These are phyloP conservation scores for Verbena officinalis DNA, from an alignment of 257 asterid species.

Conservation along the genomic window DNA sequence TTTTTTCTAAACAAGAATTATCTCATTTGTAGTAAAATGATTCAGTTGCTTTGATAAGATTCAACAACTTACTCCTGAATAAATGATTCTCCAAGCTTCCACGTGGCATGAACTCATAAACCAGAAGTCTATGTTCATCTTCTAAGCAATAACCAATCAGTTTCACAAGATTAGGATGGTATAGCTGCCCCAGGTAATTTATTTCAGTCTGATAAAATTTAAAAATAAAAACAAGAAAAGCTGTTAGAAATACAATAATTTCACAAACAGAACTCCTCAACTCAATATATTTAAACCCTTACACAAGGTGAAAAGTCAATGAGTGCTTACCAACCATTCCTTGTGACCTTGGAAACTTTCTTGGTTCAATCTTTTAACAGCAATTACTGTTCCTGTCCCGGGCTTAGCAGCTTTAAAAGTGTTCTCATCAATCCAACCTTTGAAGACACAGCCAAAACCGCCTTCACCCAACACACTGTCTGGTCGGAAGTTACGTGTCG, in stretches of 20 bases:
- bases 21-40: too few species aligned
- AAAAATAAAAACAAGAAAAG: not conserved
- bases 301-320: not conserved
- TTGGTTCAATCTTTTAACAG: conserved; percentile 76
- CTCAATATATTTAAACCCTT: not conserved
- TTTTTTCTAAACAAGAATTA: too few species aligned
- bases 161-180: conserved; percentile 70
- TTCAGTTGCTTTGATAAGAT: not conserved
- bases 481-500: conserved; percentile 83
- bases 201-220: conserved; percentile 56
- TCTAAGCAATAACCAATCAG: conserved; percentile 71
- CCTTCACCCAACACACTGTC: conserved; percentile 92
- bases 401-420: conserved; percentile 72
- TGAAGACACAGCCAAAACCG: conserved; percentile 82
- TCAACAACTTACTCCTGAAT: conserved; percentile 56
- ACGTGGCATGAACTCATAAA: conserved; percentile 78
- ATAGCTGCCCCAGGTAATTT: conserved; percentile 63
- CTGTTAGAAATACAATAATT: not conserved
- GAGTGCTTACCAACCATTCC: conserved; percentile 85
- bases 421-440: conserved; percentile 81
- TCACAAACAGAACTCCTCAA: not conserved
- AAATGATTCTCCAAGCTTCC: conserved; percentile 80
- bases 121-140: conserved; percentile 70
- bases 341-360: conserved; percentile 83
- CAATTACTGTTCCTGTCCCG: conserved; percentile 77